Conservation (phyloP, 169 alveolate species). For the Babesia sp. region DNA sequence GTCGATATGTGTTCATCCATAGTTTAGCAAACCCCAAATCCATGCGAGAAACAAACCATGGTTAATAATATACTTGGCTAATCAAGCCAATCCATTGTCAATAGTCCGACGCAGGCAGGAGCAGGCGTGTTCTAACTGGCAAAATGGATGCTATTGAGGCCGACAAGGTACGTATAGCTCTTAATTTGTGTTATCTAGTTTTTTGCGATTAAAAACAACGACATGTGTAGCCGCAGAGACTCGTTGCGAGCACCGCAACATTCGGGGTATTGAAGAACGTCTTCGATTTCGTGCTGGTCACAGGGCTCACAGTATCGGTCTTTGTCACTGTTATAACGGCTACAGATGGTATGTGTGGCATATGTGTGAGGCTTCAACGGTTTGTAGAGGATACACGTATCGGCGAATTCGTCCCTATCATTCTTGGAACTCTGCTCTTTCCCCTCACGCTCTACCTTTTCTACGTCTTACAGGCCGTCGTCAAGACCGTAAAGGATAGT, state of each 20-base stretch:
- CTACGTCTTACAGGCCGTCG: conserved; percentile 27
- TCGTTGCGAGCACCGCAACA: not conserved
- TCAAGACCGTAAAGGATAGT: conserved; percentile 21
- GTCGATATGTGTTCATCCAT: too few relatives aligned
- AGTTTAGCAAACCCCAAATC: too few relatives aligned
- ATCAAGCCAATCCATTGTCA: too few relatives aligned
- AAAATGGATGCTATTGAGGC: not conserved
- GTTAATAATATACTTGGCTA: too few relatives aligned
- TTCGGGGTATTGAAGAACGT: conserved; percentile 19
- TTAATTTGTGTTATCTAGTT: not conserved
- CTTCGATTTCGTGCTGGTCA: conserved; percentile 23
- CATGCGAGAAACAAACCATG: too few relatives aligned
- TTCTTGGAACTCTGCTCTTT: conserved; percentile 52
- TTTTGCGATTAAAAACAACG: not conserved
- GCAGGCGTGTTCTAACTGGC: not conserved
- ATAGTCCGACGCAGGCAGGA: not conserved
- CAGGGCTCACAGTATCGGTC: conserved; percentile 27
- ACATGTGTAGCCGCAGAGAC: not conserved
- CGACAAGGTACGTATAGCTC: not conserved
- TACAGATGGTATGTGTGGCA: conserved; percentile 20
- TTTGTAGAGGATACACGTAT: conserved; percentile 33
- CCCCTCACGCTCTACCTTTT: conserved; percentile 44
- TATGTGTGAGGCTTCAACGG: not conserved
- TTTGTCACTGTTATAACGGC: conserved; percentile 50
- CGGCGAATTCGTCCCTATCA: conserved; percentile 50